These are phyloP conservation scores for Vicia sativa DNA, from an alignment of 306 rosid species.

Conservation along the genomic window DNA sequence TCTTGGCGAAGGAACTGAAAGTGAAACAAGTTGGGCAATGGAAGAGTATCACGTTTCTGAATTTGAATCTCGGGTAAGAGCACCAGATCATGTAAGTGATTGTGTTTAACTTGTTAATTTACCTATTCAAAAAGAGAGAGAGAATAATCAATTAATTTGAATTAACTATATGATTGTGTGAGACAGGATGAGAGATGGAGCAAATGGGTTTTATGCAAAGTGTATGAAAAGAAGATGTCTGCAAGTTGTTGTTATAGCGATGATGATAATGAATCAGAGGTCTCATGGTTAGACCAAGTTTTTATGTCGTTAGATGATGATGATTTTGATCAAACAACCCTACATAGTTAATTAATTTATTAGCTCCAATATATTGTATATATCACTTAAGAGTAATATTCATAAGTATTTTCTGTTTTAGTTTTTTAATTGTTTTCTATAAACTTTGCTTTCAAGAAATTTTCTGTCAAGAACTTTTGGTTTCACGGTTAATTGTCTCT, in stretches of 20 bases:
- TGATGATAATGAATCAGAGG: slow-evolving; percentile 51
- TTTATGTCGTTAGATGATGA: slow-evolving; percentile 52
- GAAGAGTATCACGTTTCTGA: slow-evolving; percentile 53
- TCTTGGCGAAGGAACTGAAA: slow-evolving; percentile 39
- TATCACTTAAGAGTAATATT: neutral
- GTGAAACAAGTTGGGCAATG: slow-evolving; percentile 57
- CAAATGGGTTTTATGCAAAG: slow-evolving; percentile 57
- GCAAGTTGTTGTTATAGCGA: slow-evolving; percentile 34
- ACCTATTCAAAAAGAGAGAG: neutral
- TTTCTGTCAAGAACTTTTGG: too few species aligned
- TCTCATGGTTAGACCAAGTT: slow-evolving; percentile 54
- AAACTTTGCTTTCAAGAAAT: too few species aligned
- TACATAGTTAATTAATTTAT: neutral
- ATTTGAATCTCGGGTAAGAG: neutral
- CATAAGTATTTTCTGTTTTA: too few species aligned
- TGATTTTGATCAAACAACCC: slow-evolving; percentile 44
- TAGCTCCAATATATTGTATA: slow-evolving; percentile 10
- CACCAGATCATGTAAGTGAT: neutral
- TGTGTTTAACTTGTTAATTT: neutral
- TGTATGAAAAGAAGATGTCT: slow-evolving; percentile 45
- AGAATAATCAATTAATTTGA: neutral
- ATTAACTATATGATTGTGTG: slow-evolving; percentile 14
- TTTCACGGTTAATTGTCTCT: too few species aligned
- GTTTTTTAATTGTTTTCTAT: too few species aligned
- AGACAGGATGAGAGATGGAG: slow-evolving; percentile 41